Evolutionary conservation across 1,284 basidiomycete genomes (phyloP).

Genomic region (Bjerkandera adusta): DNA sequence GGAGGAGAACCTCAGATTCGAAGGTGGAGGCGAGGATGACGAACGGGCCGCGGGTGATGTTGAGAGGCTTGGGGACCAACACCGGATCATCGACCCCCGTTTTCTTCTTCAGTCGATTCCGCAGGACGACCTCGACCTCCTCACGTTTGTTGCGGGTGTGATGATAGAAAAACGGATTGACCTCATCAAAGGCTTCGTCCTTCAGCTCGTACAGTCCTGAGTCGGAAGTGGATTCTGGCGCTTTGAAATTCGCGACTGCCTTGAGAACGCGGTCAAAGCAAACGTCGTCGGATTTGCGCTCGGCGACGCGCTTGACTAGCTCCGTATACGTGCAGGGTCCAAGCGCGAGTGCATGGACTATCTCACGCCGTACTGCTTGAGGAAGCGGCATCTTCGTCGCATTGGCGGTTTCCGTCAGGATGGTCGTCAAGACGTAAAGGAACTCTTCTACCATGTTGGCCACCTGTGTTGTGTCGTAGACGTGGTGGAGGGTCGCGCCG

Average conservation of each 20-base stretch:
- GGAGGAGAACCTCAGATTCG: slow-evolving; percentile 66
- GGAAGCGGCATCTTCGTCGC: slow-evolving; percentile 72
- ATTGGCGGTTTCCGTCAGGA: slow-evolving; percentile 81
- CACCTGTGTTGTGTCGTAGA: slow-evolving; percentile 72
- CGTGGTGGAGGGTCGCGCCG: slow-evolving; percentile 52
- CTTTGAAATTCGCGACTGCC: slow-evolving; percentile 81
- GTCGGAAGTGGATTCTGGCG: slow-evolving; percentile 78
- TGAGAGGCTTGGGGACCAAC: slow-evolving; percentile 70
- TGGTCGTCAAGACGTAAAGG: slow-evolving; percentile 84
- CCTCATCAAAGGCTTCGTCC: slow-evolving; percentile 80
- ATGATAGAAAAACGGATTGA: slow-evolving; percentile 96
- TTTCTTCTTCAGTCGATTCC: slow-evolving; percentile 68
- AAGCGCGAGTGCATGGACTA: slow-evolving; percentile 89
- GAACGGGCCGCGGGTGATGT: slow-evolving; percentile 69
- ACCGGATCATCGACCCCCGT: slow-evolving; percentile 65
- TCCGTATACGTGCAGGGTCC: slow-evolving; percentile 91
- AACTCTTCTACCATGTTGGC: slow-evolving; percentile 92
- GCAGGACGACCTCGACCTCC: slow-evolving; percentile 84
- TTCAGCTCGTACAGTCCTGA: slow-evolving; percentile 88
- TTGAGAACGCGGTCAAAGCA: slow-evolving; percentile 81
- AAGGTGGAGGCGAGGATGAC: slow-evolving; percentile 55
- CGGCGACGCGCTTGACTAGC: slow-evolving; percentile 87
- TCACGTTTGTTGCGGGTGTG: slow-evolving; percentile 95
- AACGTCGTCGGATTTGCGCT: slow-evolving; percentile 85
- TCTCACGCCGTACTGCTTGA: slow-evolving; percentile 75